A percentile compares a stretch with the other conserved stretches of the same genome.
These are phyloP conservation scores for Cyclospora cayetanensis DNA, from an alignment of 169 alveolate species.

Conservation along the genomic window DNA sequence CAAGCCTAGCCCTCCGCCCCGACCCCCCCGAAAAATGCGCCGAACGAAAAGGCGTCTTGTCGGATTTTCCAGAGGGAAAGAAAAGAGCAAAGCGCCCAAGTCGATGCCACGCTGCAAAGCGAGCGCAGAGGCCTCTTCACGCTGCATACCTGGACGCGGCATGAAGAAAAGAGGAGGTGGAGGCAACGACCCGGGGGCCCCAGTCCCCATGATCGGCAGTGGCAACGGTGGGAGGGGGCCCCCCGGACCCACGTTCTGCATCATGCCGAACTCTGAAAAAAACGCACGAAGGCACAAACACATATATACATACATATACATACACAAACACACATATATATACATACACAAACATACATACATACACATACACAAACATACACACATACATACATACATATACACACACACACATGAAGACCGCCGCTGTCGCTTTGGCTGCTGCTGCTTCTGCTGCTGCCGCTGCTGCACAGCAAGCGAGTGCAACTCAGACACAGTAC, in stretches of 20 bases:
- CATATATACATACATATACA: neutral
- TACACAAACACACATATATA: no score
- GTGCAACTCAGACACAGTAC: no score
- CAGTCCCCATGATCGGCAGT: neutral
- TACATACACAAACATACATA: no score
- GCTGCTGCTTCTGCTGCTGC: no score
- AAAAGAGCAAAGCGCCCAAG: neutral
- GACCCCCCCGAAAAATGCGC: neutral
- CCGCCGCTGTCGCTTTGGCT: no score
- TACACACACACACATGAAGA: neutral
- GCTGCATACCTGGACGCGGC: neutral
- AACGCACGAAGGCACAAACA: neutral
- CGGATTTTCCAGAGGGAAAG: no score
- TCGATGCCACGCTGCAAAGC: neutral
- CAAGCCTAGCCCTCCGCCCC: neutral
- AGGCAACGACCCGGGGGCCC: slow-evolving; percentile 5
- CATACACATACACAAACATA: no score
- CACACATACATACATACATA: no score
- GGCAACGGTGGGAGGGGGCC: slow-evolving; percentile 42
- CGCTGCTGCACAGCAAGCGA: no score
- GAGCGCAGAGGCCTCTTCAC: neutral
- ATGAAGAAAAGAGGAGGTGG: slow-evolving; percentile 9
- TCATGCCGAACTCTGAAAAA: neutral
- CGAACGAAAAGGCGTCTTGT: no score
- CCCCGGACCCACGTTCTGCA: slow-evolving; percentile 11